phyloP scores from a whole-genome alignment of 2,329 filamentous ascomycete genomes.

The Tolypocladium tropicale region DNA sequence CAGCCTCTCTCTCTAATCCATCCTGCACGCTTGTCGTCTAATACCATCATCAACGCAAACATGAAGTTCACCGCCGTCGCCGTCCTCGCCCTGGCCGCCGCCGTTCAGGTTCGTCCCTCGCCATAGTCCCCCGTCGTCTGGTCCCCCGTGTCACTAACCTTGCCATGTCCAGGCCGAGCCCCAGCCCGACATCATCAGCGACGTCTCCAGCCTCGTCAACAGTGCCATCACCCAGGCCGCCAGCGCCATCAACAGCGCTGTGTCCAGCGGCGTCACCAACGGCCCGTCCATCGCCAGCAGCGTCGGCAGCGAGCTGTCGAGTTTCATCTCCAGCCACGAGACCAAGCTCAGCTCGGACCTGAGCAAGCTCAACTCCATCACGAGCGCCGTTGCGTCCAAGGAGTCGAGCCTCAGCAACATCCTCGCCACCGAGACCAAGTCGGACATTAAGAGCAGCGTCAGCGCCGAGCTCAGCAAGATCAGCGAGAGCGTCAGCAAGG shows the following conservation, averaged over 20 bases:
- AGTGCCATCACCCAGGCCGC: not conserved
- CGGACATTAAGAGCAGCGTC: conserved; percentile 12
- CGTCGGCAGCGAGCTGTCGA: conserved; percentile 2
- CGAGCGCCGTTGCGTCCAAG: conserved; percentile 11
- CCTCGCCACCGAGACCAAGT: conserved; percentile 10
- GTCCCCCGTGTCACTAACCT: not conserved
- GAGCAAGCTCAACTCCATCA: not conserved
- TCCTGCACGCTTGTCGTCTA: not conserved
- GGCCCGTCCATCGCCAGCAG: conserved; percentile 4
- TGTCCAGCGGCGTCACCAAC: conserved; percentile 2
- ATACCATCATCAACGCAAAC: conserved; percentile 4
- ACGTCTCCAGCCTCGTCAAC: not conserved
- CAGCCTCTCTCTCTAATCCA: not conserved
- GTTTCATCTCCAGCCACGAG: conserved; percentile 2
- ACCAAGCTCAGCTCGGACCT: conserved; percentile 3
- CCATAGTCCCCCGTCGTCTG: not conserved
- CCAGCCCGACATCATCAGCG: conserved; percentile 4
- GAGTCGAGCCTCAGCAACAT: conserved; percentile 13
- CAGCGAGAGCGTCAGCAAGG: conserved; percentile 5
- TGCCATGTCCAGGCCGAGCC: conserved; percentile 2
- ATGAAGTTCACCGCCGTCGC: conserved; percentile 28
- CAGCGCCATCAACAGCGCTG: not conserved
- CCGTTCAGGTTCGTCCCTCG: conserved; percentile 16
- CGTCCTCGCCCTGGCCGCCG: conserved; percentile 19
- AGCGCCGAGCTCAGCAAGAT: conserved; percentile 13